Evolutionary conservation across 1,284 basidiomycete species (phyloP).

Genomic region (Microbotryomycetes sp.): DNA sequence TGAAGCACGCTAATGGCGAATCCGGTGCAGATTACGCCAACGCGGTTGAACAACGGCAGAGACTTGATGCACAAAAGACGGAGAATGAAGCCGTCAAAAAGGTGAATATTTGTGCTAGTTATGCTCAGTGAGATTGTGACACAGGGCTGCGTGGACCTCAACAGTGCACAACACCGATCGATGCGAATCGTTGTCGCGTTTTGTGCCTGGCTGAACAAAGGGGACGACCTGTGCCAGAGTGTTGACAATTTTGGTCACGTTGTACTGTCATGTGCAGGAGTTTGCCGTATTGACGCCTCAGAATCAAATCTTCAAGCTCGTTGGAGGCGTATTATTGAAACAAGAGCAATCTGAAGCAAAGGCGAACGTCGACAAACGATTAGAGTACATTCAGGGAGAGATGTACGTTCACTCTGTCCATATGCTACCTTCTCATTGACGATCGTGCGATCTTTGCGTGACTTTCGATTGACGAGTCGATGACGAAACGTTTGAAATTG

Average conservation of each 20-base stretch:
- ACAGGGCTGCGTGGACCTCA: background rate
- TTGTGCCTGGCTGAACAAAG: background rate
- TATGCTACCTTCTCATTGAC: background rate
- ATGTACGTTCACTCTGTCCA: slow-evolving; percentile 56
- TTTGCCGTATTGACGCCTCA: slow-evolving; percentile 66
- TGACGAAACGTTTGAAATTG: background rate
- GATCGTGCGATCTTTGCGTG: background rate
- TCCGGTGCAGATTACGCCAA: slow-evolving; percentile 54
- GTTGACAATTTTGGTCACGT: background rate
- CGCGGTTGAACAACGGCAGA: slow-evolving; percentile 69
- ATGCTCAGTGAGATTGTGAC: background rate
- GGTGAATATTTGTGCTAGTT: slow-evolving; percentile 49
- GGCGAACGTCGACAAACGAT: slow-evolving; percentile 78
- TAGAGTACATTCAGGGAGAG: slow-evolving; percentile 84
- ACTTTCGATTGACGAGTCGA: background rate
- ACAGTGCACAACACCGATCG: too few species aligned
- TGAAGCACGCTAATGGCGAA: too few species aligned
- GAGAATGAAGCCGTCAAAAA: slow-evolving; percentile 91
- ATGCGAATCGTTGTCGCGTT: background rate
- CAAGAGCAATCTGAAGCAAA: slow-evolving; percentile 87
- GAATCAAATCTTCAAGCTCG: slow-evolving; percentile 84
- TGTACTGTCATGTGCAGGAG: slow-evolving; percentile 54
- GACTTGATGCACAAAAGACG: slow-evolving; percentile 76
- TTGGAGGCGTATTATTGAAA: slow-evolving; percentile 83
- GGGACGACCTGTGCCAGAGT: background rate